phyloP scores from a whole-genome alignment of 2,329 filamentous ascomycete genomes.

The Trichoderma koningiopsis region DNA sequence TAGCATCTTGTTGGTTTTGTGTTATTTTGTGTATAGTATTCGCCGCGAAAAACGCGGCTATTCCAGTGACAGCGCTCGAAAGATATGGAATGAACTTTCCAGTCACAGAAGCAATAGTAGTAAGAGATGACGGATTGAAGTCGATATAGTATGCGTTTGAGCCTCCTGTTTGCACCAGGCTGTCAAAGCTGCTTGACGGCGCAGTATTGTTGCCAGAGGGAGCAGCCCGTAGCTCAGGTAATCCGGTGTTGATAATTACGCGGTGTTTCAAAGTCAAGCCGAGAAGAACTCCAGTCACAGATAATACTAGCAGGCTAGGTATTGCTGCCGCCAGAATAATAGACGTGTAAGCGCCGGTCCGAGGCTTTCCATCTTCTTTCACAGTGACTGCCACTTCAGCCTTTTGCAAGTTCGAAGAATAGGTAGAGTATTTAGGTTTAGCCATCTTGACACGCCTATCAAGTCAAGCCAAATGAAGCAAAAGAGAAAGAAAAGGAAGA shows the following conservation, averaged over 20 bases:
- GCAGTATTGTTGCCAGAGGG: not conserved
- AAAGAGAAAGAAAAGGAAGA: not conserved
- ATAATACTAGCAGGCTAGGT: not conserved
- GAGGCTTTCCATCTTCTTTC: not conserved
- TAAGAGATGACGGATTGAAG: slow-evolving; percentile 3
- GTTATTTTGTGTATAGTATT: not conserved
- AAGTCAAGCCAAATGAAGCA: not conserved
- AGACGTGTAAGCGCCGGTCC: not conserved
- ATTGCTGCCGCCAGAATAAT: not conserved
- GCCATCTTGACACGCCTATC: not conserved
- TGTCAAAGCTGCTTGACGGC: not conserved
- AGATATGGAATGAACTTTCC: slow-evolving; percentile 1
- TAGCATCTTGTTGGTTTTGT: not conserved
- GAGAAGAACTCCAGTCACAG: not conserved
- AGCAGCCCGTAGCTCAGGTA: not conserved
- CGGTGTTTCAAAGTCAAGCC: not conserved
- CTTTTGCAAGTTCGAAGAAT: not conserved
- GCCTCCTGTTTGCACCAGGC: not conserved
- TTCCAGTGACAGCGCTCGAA: not conserved
- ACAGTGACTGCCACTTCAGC: not conserved
- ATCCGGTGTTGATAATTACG: not conserved
- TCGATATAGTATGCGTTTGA: not conserved
- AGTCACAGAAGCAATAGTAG: not conserved
- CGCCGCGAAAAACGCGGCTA: slow-evolving; percentile 1
- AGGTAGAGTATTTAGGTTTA: not conserved